Conservation (phyloP, 2,329 filamentous ascomycete genomes). For the Aspergillus arachidicola region DNA sequence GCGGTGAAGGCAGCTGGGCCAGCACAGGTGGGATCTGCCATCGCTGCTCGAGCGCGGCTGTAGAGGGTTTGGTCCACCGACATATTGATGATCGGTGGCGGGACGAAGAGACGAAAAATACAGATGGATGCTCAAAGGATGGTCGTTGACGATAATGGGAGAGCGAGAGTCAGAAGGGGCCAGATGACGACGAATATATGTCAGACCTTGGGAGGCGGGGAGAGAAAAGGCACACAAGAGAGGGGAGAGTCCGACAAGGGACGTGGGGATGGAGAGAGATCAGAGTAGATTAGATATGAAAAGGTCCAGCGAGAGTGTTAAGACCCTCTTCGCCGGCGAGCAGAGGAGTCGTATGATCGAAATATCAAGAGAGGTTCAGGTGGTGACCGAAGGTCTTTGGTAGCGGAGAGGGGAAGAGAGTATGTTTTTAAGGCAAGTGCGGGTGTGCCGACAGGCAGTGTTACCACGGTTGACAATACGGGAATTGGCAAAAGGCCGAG, state of each 20-base stretch:
- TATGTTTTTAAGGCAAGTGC: neutral
- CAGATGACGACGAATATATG: neutral
- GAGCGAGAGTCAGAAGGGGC: neutral
- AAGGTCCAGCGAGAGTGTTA: neutral
- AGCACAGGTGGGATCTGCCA: neutral
- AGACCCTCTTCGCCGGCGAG: neutral
- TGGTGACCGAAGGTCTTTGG: neutral
- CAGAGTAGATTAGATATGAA: neutral
- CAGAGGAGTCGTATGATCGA: neutral
- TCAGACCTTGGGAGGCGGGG: neutral
- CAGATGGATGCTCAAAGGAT: neutral
- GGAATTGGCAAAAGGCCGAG: neutral
- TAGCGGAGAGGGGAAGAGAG: neutral
- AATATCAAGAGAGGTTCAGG: neutral
- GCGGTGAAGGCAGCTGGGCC: neutral
- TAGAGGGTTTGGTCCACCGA: neutral
- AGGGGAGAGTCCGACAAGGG: neutral
- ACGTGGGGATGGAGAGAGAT: neutral
- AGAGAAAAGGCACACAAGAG: neutral
- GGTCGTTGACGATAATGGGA: neutral
- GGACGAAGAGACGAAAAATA: neutral
- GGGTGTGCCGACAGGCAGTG: neutral
- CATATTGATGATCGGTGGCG: neutral
- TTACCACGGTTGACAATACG: neutral
- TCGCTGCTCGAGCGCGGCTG: neutral